These are phyloP conservation scores for Cenchrus fungigraminus DNA, from an alignment of 176 grass and related monocot species.

Conservation along the genomic window DNA sequence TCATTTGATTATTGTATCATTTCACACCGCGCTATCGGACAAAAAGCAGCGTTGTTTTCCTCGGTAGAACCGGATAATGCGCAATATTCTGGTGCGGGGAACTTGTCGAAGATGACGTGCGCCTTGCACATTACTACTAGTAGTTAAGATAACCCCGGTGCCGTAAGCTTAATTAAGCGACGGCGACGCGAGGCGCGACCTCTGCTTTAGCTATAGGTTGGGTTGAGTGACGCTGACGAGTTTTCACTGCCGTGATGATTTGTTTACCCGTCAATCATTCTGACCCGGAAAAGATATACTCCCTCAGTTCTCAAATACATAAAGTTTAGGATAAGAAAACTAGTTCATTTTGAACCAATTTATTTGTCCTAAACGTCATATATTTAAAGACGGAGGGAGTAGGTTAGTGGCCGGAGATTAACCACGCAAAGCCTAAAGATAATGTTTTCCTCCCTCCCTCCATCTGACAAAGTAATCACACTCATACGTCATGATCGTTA, in stretches of 20 bases:
- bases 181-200: constrained; percentile 14
- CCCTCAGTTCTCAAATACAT: no score
- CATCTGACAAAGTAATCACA: not conserved
- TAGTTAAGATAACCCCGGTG: constrained; percentile 5
- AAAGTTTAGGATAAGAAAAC: no score
- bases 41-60: not conserved
- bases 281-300: not conserved
- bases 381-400: no score
- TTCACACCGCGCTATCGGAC: not conserved
- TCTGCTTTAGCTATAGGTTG: not conserved
- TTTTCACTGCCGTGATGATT: constrained; percentile 2
- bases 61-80: not conserved
- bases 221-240: not conserved
- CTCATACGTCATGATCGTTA: not conserved
- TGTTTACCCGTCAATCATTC: not conserved
- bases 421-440: not conserved
- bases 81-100: not conserved
- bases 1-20: no score
- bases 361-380: no score
- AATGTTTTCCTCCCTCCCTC: not conserved
- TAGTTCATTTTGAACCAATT: no score
- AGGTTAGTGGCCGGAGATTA: not conserved
- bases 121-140: not conserved
- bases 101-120: not conserved
- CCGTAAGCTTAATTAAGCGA: constrained; percentile 31